Evolutionary conservation across 306 rosid genomes (phyloP), one percentile per base, ranked within the genome.

Genomic region (Ceratonia siliqua): DNA sequence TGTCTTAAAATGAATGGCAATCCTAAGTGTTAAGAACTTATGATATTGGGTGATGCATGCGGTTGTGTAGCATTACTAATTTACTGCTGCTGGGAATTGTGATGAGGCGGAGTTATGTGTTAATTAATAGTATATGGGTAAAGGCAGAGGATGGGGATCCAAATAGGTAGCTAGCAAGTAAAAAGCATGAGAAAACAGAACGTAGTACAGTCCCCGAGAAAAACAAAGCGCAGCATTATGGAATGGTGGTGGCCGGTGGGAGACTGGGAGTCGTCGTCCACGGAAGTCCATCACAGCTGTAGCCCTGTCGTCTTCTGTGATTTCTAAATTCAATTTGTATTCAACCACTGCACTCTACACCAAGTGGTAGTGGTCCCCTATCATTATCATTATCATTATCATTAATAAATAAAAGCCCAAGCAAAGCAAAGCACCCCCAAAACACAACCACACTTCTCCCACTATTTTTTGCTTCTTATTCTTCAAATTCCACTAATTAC

Each of bases 281-380:
- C 67, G 80, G 79, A 63, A 74, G 76, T 74, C 73, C 82, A 55
- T 87, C 85, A 82, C 82, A 83, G 85, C 87, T 89, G 80, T 78
- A 82, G 77, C 62, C n/a, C 65, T 80, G 92, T 89, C 89, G 50
- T 80, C 54, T 89, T 77, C 82, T 55, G 38, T n/a, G 61, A 50
- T 42, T 57, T 59, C 62, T 73, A 30, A 8, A 2, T 30, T 2
- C n/a, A 24, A 62, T 21, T 56, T 27, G 14, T 39, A 69, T 61
- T 70, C 38, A 46, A 58, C n/a, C 28, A 5, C 45, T 57, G 13
- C 72, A 72, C 82, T 3, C n/a, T 55, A 68, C 13, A 69, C 45
- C 58, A 28, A 46, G 46, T 54, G 70, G 42, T 45, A 7, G 82
- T 72, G 82, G 85, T 72, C 82, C 77, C 80, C 68, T 56, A 3